A percentile compares a stretch with the other conserved stretches of the same genome.
These are phyloP conservation scores for Friedmanniomyces simplex DNA, from an alignment of 495 filamentous ascomycete genomes.

Conservation along the genomic window DNA sequence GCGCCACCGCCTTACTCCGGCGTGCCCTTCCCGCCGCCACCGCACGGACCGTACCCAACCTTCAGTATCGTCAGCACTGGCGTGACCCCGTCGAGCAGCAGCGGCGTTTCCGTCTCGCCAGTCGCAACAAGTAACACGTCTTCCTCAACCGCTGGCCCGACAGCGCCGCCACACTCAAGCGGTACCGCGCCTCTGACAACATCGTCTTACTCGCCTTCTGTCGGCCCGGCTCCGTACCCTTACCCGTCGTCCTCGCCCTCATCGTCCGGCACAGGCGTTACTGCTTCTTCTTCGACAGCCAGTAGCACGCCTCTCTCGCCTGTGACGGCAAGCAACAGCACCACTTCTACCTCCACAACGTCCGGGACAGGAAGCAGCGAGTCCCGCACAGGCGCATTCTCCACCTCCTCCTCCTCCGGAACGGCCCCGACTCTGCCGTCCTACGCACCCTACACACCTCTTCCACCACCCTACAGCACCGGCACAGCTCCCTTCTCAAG, in stretches of 20 bases:
- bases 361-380: not conserved
- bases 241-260: not conserved
- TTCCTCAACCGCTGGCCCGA: not conserved
- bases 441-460: not conserved
- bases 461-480: not conserved
- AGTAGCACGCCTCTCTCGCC: not conserved
- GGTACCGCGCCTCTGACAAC: not conserved
- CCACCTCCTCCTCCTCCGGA: not conserved
- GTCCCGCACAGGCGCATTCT: not conserved
- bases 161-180: not conserved
- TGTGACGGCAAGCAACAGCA: conserved; percentile 1
- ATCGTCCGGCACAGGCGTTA: not conserved
- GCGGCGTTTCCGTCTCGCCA: not conserved
- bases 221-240: not conserved
- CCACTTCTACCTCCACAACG: not conserved
- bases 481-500: not conserved
- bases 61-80: not conserved
- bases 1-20: not conserved
- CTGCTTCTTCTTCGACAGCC: not conserved
- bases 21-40: not conserved
- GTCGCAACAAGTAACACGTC: not conserved
- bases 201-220: too few relatives aligned
- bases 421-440: not conserved
- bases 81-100: not conserved
- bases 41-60: not conserved